phyloP scores from a whole-genome alignment of 805 yeast genomes.

The Ogataea trehalophila region DNA sequence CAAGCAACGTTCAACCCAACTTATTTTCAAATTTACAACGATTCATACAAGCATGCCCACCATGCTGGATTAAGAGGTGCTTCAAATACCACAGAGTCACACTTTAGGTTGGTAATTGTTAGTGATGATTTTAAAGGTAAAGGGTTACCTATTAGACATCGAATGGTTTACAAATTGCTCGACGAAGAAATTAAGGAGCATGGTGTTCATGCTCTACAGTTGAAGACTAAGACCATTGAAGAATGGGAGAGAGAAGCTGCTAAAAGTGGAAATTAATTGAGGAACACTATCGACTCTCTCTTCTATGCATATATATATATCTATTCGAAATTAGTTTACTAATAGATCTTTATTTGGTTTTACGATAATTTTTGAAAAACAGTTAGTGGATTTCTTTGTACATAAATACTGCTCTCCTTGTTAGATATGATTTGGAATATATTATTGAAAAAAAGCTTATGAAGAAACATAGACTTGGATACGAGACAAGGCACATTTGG shows the following conservation, averaged over 20 bases:
- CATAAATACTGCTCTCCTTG: neutral
- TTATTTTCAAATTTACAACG: slow-evolving; percentile 57
- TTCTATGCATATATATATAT: neutral
- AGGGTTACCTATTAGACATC: slow-evolving; percentile 68
- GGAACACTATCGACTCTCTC: neutral
- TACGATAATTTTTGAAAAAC: too few relatives aligned
- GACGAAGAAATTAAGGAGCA: slow-evolving; percentile 65
- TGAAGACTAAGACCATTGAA: slow-evolving; percentile 70
- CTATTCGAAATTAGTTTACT: too few relatives aligned
- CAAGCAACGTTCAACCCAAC: slow-evolving; percentile 38
- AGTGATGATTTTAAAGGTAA: slow-evolving; percentile 64
- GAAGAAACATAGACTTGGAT: neutral
- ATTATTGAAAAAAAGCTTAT: neutral
- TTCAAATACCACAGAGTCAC: slow-evolving; percentile 69
- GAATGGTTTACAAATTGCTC: slow-evolving; percentile 63
- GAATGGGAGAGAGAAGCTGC: slow-evolving; percentile 36
- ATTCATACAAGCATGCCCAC: slow-evolving; percentile 82
- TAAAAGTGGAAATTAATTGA: neutral
- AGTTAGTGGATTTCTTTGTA: too few relatives aligned
- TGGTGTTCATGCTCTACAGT: slow-evolving; percentile 85
- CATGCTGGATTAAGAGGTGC: slow-evolving; percentile 81
- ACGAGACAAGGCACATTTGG: too few relatives aligned
- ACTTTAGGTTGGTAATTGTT: slow-evolving; percentile 71
- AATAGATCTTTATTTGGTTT: too few relatives aligned
- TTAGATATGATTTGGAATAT: too few relatives aligned